These are phyloP conservation scores for Sporothrix inflata DNA, from an alignment of 2,329 filamentous ascomycete genomes.

Conservation along the genomic window DNA sequence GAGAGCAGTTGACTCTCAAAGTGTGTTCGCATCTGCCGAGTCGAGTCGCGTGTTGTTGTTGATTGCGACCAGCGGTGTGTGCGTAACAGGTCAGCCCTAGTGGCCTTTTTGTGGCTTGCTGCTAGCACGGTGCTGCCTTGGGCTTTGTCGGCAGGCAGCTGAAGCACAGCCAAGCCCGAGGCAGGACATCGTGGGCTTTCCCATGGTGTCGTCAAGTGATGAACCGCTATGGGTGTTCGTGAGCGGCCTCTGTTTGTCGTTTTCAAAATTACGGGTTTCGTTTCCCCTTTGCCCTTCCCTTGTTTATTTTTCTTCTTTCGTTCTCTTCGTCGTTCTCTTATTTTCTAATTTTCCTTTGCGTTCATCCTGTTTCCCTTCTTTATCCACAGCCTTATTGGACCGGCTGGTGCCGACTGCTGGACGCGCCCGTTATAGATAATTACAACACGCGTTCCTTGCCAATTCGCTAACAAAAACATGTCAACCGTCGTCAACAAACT, in stretches of 20 bases:
- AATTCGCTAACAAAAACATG: background rate
- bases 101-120: conserved; percentile 4
- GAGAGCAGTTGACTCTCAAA: background rate
- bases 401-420: background rate
- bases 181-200: background rate
- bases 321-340: no score
- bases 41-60: background rate
- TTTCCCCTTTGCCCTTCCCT: no score
- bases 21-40: background rate
- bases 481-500: background rate
- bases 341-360: background rate
- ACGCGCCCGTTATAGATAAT: background rate
- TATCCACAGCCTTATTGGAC: background rate
- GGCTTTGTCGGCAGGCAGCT: background rate
- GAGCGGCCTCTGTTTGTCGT: no score
- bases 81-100: background rate
- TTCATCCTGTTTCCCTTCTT: background rate
- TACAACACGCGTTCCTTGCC: no score
- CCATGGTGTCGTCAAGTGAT: background rate
- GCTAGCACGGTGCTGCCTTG: background rate
- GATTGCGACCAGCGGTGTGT: background rate
- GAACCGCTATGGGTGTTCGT: no score
- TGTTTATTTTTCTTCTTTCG: no score
- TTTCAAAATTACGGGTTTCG: no score
- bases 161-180: background rate